Base-by-base conservation (phyloP, 139 green algal species). In the Deuterostichococcus epilithicus region DNA sequence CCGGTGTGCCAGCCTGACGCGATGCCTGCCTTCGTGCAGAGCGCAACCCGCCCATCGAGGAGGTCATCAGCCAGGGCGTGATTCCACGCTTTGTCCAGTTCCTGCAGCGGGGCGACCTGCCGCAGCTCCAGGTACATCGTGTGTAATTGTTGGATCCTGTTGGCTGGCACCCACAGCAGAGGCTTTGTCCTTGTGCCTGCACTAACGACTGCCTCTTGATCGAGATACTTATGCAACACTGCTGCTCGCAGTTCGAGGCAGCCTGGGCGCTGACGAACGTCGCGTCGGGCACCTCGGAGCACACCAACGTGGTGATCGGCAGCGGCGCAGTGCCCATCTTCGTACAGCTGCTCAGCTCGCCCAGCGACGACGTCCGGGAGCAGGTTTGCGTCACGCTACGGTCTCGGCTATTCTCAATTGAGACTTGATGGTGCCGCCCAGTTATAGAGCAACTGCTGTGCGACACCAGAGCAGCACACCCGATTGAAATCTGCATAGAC, bases 181-280 rank as follows among this genome's bases (percentile, higher is more conserved):
- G 23, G 68, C 33, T 32, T 4, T 71, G 25, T 58, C 26, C 36
- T 72, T 0, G 4, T 77, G 13, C 3, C 47, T 38, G 26, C 34
- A n/a, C n/a, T n/a, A n/a, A n/a, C n/a, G n/a, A n/a, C n/a, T 52
- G 42, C 42, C 8, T 8, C 42, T 52, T 52, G 42, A 52, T 52
- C 42, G 37, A 37, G 37, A 75, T 37, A 35, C 70, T 33, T n/a
- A n/a, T 35, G 30, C 68, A 36, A 25, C 25, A 23, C 5, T 66
- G 59, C 23, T 59, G 15, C 18, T 83, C n/a, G 32, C 87, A 97
- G 93, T 97, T 97, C 72, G 94, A 98, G 81, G 96, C 96, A n/a
- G 96, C 95, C 1, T 99, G 96, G 96, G 96, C 96, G 5, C 86
- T 99, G 2, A 99, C 96, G 37, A 99, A 99, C 82, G 96, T 99